These are phyloP conservation scores for Nymphaea colorata DNA, from an alignment of 164 flowering plant species.

Conservation along the genomic window DNA sequence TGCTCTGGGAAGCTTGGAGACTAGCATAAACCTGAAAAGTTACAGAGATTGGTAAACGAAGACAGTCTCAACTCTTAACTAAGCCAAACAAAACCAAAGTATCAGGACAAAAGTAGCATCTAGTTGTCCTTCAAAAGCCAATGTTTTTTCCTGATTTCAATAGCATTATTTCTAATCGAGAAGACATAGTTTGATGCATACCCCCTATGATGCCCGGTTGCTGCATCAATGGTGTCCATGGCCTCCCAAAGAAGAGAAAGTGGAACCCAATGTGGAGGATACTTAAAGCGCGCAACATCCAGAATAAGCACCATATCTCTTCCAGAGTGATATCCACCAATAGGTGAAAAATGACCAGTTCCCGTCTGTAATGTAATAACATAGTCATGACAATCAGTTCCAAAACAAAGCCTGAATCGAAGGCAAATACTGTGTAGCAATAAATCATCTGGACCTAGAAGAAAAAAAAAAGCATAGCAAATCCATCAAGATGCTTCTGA, in stretches of 20 bases:
- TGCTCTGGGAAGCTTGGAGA: constrained; percentile 61
- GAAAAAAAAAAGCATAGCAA: no score
- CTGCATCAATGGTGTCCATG: constrained; percentile 24
- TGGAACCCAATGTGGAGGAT: constrained; percentile 44
- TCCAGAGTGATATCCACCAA: constrained; percentile 37
- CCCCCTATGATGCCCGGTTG: constrained; percentile 29
- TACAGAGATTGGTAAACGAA: neutral
- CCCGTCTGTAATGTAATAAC: constrained; percentile 25
- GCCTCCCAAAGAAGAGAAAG: constrained; percentile 33
- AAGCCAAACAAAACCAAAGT: neutral
- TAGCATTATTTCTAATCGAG: neutral
- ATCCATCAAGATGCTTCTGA: no score
- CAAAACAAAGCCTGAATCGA: no score
- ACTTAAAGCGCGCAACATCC: constrained; percentile 41
- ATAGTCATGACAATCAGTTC: no score
- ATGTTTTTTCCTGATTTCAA: no score
- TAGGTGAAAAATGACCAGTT: constrained; percentile 34
- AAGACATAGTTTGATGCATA: constrained; percentile 2
- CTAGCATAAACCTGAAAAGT: constrained; percentile 74
- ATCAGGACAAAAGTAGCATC: neutral
- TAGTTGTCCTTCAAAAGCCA: no score
- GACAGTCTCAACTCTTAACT: no score
- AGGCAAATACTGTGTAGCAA: no score
- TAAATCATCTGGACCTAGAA: no score
- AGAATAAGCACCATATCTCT: constrained; percentile 29